Evolutionary conservation across 2,329 filamentous ascomycete species (phyloP).

Genomic region (Septoria petroselini): DNA sequence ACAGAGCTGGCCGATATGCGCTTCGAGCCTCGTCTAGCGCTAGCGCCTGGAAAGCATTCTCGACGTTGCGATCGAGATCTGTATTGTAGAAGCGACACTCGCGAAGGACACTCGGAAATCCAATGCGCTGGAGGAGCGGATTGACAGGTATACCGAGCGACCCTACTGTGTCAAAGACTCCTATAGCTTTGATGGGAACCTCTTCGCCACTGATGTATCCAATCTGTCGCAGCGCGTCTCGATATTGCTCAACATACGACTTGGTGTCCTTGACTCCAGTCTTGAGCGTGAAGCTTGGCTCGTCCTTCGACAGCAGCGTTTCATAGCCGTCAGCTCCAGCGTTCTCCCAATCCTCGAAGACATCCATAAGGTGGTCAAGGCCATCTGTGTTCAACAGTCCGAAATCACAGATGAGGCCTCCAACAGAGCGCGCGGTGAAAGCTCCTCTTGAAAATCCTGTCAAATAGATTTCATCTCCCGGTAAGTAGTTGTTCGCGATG

Average conservation of each 20-base stretch:
- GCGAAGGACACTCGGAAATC: constrained; percentile 31
- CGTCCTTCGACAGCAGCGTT: constrained; percentile 18
- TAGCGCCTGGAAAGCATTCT: constrained; percentile 56
- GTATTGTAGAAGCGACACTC: constrained; percentile 38
- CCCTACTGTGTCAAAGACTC: constrained; percentile 52
- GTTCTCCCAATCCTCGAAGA: constrained; percentile 36
- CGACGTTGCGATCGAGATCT: constrained; percentile 39
- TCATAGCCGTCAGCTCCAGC: constrained; percentile 32
- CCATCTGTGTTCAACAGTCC: constrained; percentile 41
- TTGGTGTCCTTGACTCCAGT: constrained; percentile 17
- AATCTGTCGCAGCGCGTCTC: constrained; percentile 20
- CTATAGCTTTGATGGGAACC: constrained; percentile 37
- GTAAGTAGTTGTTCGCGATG: constrained; percentile 57
- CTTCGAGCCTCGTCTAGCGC: constrained; percentile 53
- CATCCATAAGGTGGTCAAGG: constrained; percentile 34
- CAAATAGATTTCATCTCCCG: constrained; percentile 40
- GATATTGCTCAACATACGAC: constrained; percentile 31
- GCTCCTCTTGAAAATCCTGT: constrained; percentile 49
- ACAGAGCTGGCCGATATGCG: constrained; percentile 53
- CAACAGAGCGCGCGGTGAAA: constrained; percentile 44
- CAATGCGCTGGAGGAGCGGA: constrained; percentile 32
- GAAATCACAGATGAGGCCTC: constrained; percentile 45
- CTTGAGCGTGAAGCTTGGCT: constrained; percentile 21
- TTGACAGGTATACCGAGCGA: constrained; percentile 38
- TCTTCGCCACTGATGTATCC: constrained; percentile 9